Conservation (phyloP, 306 rosid genomes). For the peach (Prunus persica) region DNA sequence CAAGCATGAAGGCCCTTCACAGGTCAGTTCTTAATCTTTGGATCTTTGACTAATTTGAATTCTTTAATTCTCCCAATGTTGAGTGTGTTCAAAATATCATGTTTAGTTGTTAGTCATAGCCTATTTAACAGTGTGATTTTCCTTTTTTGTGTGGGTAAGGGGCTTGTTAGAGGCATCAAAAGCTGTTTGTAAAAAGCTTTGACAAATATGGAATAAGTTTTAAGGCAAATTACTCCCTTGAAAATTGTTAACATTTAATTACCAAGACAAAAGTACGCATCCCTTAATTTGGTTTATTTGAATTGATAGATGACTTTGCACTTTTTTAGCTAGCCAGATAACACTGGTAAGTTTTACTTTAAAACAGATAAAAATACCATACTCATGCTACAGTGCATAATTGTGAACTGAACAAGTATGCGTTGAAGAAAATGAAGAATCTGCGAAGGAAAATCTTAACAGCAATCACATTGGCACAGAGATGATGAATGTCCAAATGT, state of each 20-base stretch:
- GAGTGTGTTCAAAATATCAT: neutral
- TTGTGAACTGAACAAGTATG: neutral
- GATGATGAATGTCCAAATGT: neutral
- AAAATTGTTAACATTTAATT: no score
- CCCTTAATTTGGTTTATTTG: neutral
- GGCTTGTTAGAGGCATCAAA: no score
- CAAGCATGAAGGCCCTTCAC: conserved; percentile 79
- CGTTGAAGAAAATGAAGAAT: neutral
- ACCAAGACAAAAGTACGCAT: neutral
- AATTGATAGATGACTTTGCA: neutral
- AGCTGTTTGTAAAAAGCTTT: no score
- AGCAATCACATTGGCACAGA: neutral
- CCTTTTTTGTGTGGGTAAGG: no score
- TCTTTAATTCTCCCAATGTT: neutral
- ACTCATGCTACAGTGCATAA: neutral
- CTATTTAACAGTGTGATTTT: no score
- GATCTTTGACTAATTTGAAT: conserved; percentile 2
- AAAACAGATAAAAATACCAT: no score
- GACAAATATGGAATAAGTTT: neutral
- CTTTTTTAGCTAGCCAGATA: neutral
- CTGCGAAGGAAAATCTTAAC: neutral
- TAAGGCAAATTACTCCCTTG: neutral
- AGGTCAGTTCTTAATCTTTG: conserved; percentile 48
- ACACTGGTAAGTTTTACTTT: neutral
- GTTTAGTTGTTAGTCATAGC: neutral